phyloP scores from a whole-genome alignment of 148 eudicot genomes.

The Rhododendron molle region DNA sequence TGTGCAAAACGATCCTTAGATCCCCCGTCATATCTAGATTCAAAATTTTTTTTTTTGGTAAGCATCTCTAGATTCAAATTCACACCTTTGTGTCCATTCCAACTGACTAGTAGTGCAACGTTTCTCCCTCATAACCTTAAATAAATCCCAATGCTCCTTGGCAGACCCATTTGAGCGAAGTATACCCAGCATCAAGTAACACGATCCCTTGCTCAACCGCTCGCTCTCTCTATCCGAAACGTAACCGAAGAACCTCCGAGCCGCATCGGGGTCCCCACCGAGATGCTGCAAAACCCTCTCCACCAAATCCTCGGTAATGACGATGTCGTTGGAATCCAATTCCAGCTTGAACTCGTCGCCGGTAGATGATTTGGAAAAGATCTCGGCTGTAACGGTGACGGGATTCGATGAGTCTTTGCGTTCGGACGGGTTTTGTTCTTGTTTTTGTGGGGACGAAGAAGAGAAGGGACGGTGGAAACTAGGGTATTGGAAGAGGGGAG shows the following conservation, averaged over 20 bases:
- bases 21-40: constrained; percentile 42
- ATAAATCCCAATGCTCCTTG: constrained; percentile 63
- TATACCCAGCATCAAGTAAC: constrained; percentile 59
- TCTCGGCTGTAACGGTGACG: constrained; percentile 16
- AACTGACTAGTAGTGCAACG: constrained; percentile 55
- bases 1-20: too few species aligned
- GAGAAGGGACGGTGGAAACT: constrained; percentile 20
- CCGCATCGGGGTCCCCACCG: constrained; percentile 19
- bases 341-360: constrained; percentile 41
- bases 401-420: constrained; percentile 19
- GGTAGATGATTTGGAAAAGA: constrained; percentile 36
- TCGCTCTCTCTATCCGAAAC: constrained; percentile 34
- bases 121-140: constrained; percentile 47
- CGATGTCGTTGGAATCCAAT: constrained; percentile 41
- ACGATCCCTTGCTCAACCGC: constrained; percentile 44
- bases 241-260: constrained; percentile 52
- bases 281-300: too few species aligned
- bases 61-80: constrained; percentile 38
- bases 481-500: constrained; percentile 11
- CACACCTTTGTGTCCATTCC: constrained; percentile 6
- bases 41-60: too few species aligned
- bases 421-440: constrained; percentile 10
- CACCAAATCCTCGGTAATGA: constrained; percentile 14
- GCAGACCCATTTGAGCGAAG: constrained; percentile 49
- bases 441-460: constrained; percentile 18